Conservation (phyloP, 1,284 basidiomycete genomes). For the Rhodotorula sp. region DNA sequence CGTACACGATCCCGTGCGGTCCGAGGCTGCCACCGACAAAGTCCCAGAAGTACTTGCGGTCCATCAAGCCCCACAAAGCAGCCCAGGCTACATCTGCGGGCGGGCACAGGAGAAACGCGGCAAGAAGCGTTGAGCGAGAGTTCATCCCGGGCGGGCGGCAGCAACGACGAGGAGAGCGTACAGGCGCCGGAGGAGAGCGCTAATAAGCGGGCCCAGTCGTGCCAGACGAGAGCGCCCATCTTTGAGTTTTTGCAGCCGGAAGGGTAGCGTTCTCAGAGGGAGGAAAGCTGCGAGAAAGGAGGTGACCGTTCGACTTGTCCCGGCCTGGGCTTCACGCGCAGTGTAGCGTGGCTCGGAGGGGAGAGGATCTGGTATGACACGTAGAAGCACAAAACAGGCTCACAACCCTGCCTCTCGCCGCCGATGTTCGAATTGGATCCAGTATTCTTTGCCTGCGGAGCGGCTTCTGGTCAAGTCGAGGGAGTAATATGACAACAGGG, state of each 20-base stretch:
- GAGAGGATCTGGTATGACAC: too few relatives aligned
- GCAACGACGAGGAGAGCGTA: constrained; percentile 54
- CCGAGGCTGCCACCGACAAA: constrained; percentile 48
- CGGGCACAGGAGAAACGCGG: background rate
- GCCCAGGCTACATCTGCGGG: constrained; percentile 71
- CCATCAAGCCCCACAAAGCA: constrained; percentile 69
- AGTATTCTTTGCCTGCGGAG: too few relatives aligned
- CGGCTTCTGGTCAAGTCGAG: too few relatives aligned
- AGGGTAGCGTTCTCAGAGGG: too few relatives aligned
- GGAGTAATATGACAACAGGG: too few relatives aligned
- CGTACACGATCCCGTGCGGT: constrained; percentile 75
- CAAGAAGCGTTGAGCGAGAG: background rate
- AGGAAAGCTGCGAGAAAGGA: background rate
- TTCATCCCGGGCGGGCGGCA: too few relatives aligned
- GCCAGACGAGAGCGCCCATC: constrained; percentile 81
- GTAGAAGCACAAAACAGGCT: too few relatives aligned
- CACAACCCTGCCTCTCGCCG: too few relatives aligned
- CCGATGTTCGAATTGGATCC: too few relatives aligned
- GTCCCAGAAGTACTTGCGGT: constrained; percentile 89
- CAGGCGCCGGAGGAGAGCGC: constrained; percentile 69
- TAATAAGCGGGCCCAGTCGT: constrained; percentile 70
- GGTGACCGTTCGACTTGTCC: too few relatives aligned
- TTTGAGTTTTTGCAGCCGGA: background rate
- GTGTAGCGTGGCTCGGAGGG: background rate
- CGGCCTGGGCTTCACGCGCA: too few relatives aligned